Percentiles rank a stretch among this genome's conserved stretches.
These are phyloP conservation scores for Claviceps maximensis DNA, from an alignment of 2,329 filamentous ascomycete genomes.

Conservation along the genomic window DNA sequence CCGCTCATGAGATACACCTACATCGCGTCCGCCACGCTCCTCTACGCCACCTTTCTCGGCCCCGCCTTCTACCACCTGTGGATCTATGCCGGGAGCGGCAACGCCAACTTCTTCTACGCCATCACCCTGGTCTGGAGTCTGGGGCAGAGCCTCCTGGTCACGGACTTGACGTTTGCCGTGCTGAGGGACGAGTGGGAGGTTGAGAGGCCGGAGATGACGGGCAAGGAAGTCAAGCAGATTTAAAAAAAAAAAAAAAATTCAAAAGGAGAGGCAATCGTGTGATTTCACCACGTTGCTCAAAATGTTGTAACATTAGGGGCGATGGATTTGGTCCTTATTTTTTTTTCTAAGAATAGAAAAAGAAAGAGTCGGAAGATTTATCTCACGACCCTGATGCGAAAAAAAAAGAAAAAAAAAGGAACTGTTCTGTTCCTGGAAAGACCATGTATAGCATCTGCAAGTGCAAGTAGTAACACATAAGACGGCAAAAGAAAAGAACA, in stretches of 20 bases:
- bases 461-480: too few relatives aligned
- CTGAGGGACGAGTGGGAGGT: slow-evolving; percentile 89
- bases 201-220: slow-evolving; percentile 78
- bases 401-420: too few relatives aligned
- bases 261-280: not conserved
- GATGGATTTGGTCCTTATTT: too few relatives aligned
- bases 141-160: slow-evolving; percentile 73
- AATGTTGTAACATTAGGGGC: not conserved
- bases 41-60: slow-evolving; percentile 81
- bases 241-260: slow-evolving; percentile 28
- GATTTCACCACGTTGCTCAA: not conserved
- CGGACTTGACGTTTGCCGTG: slow-evolving; percentile 77
- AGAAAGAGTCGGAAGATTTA: too few relatives aligned
- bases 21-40: slow-evolving; percentile 64
- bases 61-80: slow-evolving; percentile 94
- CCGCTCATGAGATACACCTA: slow-evolving; percentile 91
- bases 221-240: slow-evolving; percentile 78
- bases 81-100: slow-evolving; percentile 96
- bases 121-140: slow-evolving; percentile 98
- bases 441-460: too few relatives aligned
- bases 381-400: too few relatives aligned
- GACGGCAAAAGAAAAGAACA: not conserved
- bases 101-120: slow-evolving; percentile 98
- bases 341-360: too few relatives aligned
- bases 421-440: too few relatives aligned